Base-by-base conservation (phyloP, 1,284 basidiomycete genomes). In the Takashimella tepidaria region DNA sequence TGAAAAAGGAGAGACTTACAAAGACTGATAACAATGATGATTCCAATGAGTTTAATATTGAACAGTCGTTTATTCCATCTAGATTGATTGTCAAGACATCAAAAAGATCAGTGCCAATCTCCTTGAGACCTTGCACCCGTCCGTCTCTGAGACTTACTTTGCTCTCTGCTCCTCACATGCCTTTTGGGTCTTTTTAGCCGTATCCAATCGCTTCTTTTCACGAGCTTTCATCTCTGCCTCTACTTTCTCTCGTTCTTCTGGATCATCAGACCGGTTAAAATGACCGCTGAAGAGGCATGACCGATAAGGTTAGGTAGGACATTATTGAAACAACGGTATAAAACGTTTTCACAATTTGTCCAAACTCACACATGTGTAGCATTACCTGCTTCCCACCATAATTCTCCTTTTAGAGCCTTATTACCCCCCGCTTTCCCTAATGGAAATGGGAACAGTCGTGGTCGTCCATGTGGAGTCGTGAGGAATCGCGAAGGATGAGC, bases 371-470 rank as follows among this genome's bases (percentile, higher is more conserved):
- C 66, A 53, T 70, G 68, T 16, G 68, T 58, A 3, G 55, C 57
- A 43, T 70, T 69, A 1, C 68, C 68, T 10, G 67, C 63, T 54
- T 70, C 68, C 67, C 67, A 70, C 68, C 68, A 70, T 8, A 70
- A 45, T 40, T 65, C 64, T 12, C 59, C 59, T 27, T 61, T 64
- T 11, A 56, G 49, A 1, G 46, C 56, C 21, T 46, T 25, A 6
- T 31, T 45, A 0, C 57, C 60, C 1, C 65, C 68, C 13, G 68
- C 68, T 50, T 63, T 61, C n/a, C 68, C 68, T 2, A 70, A 55
- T 5, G 68, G 68, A 47, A 70, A 70, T 1, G 68, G 67, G 41
- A 67, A 70, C 25, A 70, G 45, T 12, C 68, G 27, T 5, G 68
- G 68, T 52, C 67, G 68, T 19, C 60, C 67, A 46, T 70, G 65